Base-by-base conservation (phyloP, 495 filamentous ascomycete species). In the Apiosordaria backusii region DNA sequence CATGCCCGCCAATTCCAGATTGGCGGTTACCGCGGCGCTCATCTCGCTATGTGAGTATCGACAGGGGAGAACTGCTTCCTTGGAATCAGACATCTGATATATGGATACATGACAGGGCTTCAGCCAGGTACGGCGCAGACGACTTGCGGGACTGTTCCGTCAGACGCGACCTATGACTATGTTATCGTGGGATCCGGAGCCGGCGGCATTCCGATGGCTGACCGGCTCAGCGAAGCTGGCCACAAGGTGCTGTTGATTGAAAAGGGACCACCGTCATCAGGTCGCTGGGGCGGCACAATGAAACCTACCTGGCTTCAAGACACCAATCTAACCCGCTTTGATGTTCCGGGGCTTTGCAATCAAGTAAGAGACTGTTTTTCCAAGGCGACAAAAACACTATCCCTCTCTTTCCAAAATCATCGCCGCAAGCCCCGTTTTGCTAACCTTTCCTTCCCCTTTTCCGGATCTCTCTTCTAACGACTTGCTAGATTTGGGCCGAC, bases 261-360 rank as follows among this genome's bases (percentile, higher is more conserved):
- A 74, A 84, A 84, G 64, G 87, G 87, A 15, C 83, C 84, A 3
- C 81, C 84, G 58, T 84, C 83, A 21, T 84, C 84, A 21, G 85
- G 81, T 26, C 74, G 80, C 65, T 86, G 81, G 77, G 86, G 86
- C 45, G 86, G 87, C 59, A 81, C 66, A 0, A 70, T 80, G 67
- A 82, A 80, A 64, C 87, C 87, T n/a, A 81, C 82, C 25, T 88
- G 89, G 82, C 81, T 90, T 19, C 74, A 79, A 27, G 85, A 84
- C 35, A 86, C 86, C 23, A 84, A 84, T 57, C 77, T 92, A 54
- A 91, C 89, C 23, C 82, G 87, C 22, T 90, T 91, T 65, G 90
- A 92, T 72, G 83, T 92, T 7, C 90, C 90, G 0, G 90, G 89
- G 60, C 82, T 92, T 60, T 89, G 86, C 75, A 89, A 85, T 68